Evolutionary conservation across 768 basidiomycete species (phyloP), one percentile per base, ranked within the genome.

Genomic region (Lactifluus subvellereus): DNA sequence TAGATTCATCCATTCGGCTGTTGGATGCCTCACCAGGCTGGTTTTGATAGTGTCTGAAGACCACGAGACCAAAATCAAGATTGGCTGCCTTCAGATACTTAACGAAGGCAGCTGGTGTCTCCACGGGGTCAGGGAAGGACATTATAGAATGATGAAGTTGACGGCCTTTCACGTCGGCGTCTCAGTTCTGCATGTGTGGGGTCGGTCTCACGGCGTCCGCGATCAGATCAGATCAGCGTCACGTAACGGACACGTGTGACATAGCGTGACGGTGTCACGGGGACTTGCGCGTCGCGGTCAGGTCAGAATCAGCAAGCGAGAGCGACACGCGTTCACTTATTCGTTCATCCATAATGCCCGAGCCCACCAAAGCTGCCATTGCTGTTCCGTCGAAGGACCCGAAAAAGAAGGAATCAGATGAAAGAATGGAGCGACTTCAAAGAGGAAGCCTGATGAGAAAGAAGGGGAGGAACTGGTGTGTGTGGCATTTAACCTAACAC

Each of bases 391-490:
- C 90, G 8, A 81, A 90, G 54, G 91, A 94, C 71, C 85, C 89
- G 2, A 82, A 86, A 77, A 84, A 85, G 77, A 88, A 89, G 59
- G 79, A 81, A 65, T 76, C 80, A 69, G 74, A 78, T 48, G 78
- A 78, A 78, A 82, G 70, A 79, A 81, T 57, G 81, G 76, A 32
- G 69, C 60, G 3, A 67, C 71, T 47, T 57, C 71, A 43, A 77
- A 74, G 69, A 66, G 68, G 22, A 77, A 77, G 60, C 77, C 74
- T 6, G 78, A 79, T 61, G 74, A 74, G 70, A 73, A 75, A 53
- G 87, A 91, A 69, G 85, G 75, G 42, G 80, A 84, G 66, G 85
- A 95, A 68, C 73, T 97, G 74, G 94, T 95, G 71, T 95, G 71
- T 71, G 90, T 81, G 48, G 37, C n/a, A 52, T 55, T 33, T 42